These are phyloP conservation scores for Camellia oleifera DNA, from an alignment of 179 eudicot genomes.

Conservation along the genomic window DNA sequence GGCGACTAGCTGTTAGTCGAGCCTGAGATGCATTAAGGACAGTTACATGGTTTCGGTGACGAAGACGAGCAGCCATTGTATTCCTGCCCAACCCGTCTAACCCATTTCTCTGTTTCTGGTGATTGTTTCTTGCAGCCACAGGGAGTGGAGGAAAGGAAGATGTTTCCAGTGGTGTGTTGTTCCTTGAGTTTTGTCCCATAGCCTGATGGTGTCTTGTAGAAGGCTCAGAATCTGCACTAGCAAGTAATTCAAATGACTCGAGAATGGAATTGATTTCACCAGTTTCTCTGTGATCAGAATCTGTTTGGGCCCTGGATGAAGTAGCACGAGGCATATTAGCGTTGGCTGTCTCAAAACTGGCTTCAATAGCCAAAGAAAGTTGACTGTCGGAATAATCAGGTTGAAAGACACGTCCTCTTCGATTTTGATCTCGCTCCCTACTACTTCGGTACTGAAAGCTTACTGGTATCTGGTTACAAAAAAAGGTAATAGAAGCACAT, in stretches of 20 bases:
- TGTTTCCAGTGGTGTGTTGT: slow-evolving; percentile 42
- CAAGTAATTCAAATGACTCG: slow-evolving; percentile 57
- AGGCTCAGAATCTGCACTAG: slow-evolving; percentile 48
- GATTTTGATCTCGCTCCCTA: slow-evolving; percentile 55
- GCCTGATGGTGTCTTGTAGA: slow-evolving; percentile 76
- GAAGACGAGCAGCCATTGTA: slow-evolving; percentile 80
- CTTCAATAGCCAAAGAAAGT: slow-evolving; percentile 63
- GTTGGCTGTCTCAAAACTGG: slow-evolving; percentile 51
- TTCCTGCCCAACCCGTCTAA: slow-evolving; percentile 36
- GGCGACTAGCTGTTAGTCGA: slow-evolving; percentile 38
- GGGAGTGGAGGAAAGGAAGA: slow-evolving; percentile 88
- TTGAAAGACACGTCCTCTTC: slow-evolving; percentile 55
- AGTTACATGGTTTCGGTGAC: slow-evolving; percentile 37
- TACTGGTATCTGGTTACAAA: slow-evolving; percentile 60
- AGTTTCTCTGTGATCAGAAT: slow-evolving; percentile 25
- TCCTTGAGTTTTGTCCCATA: slow-evolving; percentile 44
- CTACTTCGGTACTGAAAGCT: slow-evolving; percentile 77
- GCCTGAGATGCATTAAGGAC: slow-evolving; percentile 40
- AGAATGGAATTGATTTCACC: slow-evolving; percentile 44
- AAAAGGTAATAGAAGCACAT: slow-evolving; percentile 10
- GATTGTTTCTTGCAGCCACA: slow-evolving; percentile 43
- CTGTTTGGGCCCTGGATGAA: slow-evolving; percentile 33
- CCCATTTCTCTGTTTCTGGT: slow-evolving; percentile 43
- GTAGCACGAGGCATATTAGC: slow-evolving; percentile 33
- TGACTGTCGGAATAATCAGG: slow-evolving; percentile 59